Conservation (phyloP, 1,139 yeast species). For the Pichia norvegensis region DNA sequence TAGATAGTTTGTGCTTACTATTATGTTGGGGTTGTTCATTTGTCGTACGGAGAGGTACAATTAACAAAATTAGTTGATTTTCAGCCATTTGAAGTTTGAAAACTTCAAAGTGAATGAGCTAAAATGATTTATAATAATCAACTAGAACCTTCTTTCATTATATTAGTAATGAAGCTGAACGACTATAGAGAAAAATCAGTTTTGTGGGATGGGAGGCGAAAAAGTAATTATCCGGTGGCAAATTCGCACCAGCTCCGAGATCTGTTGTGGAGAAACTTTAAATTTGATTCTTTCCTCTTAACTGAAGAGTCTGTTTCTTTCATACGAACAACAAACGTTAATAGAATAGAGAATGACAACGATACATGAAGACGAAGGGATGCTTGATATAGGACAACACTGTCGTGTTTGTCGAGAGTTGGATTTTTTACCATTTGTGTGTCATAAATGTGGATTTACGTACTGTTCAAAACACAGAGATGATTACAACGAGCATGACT, state of each 20-base stretch:
- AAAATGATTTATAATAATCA: too few relatives aligned
- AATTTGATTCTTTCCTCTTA: too few relatives aligned
- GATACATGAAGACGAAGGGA: constrained; percentile 16
- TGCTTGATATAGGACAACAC: constrained; percentile 64
- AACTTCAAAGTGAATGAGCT: too few relatives aligned
- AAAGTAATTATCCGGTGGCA: background rate
- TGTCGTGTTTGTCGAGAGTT: constrained; percentile 55
- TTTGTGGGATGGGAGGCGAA: too few relatives aligned
- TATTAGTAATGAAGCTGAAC: background rate
- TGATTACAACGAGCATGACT: constrained; percentile 19
- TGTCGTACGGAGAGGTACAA: too few relatives aligned
- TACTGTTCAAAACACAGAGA: constrained; percentile 54
- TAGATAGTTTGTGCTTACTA: too few relatives aligned
- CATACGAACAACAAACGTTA: background rate
- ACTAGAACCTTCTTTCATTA: too few relatives aligned
- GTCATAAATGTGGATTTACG: constrained; percentile 47
- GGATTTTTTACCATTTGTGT: constrained; percentile 64
- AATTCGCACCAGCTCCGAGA: background rate
- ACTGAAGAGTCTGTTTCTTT: background rate
- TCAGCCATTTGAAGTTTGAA: too few relatives aligned
- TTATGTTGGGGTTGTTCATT: too few relatives aligned
- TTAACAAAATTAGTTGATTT: too few relatives aligned
- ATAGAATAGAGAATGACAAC: constrained; percentile 8
- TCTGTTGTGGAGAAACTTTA: background rate
- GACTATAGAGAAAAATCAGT: too few relatives aligned